Percentiles rank a stretch among this genome's conserved stretches.
Evolutionary conservation across 83 land plant genomes (phyloP).

Genomic region (Picea abies): DNA sequence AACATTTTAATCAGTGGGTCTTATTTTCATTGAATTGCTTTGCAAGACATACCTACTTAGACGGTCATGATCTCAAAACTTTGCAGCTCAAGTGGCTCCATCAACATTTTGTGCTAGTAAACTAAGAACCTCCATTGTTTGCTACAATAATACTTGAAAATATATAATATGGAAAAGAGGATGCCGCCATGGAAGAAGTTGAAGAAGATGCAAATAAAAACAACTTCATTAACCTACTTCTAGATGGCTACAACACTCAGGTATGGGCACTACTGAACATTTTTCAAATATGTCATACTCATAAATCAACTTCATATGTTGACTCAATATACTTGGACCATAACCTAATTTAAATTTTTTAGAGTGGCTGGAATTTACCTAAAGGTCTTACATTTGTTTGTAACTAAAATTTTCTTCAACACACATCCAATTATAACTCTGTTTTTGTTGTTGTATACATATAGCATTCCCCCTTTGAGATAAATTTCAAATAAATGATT

Average conservation of each 20-base stretch:
- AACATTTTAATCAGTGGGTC: too few species aligned
- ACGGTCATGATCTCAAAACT: slow-evolving; percentile 79
- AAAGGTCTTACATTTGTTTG: neutral
- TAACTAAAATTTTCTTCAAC: neutral
- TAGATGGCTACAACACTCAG: slow-evolving; percentile 92
- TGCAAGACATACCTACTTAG: slow-evolving; percentile 80
- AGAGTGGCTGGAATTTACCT: neutral
- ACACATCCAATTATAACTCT: neutral
- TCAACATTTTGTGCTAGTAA: slow-evolving; percentile 90
- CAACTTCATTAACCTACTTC: slow-evolving; percentile 79
- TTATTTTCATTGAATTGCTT: neutral
- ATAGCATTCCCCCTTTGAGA: neutral
- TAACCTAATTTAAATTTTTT: neutral
- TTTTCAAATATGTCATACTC: neutral
- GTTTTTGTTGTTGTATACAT: neutral
- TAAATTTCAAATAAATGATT: neutral
- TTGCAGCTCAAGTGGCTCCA: slow-evolving; percentile 90
- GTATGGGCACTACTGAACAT: slow-evolving; percentile 21
- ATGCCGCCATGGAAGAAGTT: slow-evolving; percentile 80
- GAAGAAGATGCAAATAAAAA: slow-evolving; percentile 97
- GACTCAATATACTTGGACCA: neutral
- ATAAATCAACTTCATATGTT: neutral
- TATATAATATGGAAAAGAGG: slow-evolving; percentile 92
- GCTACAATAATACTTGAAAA: slow-evolving; percentile 96
- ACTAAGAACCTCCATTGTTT: slow-evolving; percentile 96